phyloP scores from a whole-genome alignment of 306 rosid species.

The Pyrus bretschneideri region DNA sequence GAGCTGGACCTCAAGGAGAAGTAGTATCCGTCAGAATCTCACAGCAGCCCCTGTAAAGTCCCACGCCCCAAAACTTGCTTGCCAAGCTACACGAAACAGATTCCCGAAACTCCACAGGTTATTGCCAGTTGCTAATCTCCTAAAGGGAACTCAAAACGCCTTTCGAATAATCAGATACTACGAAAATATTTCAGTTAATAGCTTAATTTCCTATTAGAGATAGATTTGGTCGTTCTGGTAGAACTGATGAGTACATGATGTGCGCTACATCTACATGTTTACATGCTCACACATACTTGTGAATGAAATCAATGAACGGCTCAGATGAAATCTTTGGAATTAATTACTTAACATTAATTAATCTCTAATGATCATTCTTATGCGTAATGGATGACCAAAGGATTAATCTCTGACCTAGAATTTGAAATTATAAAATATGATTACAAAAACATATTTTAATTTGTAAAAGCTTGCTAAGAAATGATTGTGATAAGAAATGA shows the following conservation, averaged over 20 bases:
- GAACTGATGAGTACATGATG: neutral
- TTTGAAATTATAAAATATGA: neutral
- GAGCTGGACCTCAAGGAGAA: conserved; percentile 73
- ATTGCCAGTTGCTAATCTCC: no score
- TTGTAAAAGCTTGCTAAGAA: neutral
- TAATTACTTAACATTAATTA: no score
- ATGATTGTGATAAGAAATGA: neutral
- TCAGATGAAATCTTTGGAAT: neutral
- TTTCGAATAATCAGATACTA: neutral
- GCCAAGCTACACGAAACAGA: neutral
- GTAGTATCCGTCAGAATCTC: conserved; percentile 84
- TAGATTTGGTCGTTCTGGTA: neutral
- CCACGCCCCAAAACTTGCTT: neutral
- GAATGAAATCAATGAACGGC: neutral
- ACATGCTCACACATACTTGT: neutral
- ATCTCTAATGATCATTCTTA: neutral
- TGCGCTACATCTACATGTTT: neutral
- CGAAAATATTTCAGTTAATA: neutral
- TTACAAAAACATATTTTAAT: neutral
- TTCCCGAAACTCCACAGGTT: neutral
- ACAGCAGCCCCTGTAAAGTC: conserved; percentile 78
- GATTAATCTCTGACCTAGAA: neutral
- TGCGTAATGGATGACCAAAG: neutral
- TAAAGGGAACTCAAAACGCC: neutral
- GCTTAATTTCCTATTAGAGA: neutral